These are phyloP conservation scores for Gaillardinia entomophila DNA, from an alignment of 805 yeast genomes.

Conservation along the genomic window DNA sequence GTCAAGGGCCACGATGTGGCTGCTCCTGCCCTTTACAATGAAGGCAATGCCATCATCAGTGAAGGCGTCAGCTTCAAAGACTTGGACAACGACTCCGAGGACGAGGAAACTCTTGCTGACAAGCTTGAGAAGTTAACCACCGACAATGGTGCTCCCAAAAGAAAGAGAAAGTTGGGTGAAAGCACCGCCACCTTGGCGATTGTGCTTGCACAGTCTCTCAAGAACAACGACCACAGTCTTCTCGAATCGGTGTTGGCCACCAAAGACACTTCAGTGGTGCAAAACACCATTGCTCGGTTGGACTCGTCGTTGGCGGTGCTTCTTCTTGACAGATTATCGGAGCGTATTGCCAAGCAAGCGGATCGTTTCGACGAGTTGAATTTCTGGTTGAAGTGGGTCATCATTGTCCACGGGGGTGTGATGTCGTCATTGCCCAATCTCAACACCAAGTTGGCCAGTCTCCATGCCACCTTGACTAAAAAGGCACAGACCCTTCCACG, in stretches of 20 bases:
- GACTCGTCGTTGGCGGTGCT: slow-evolving; percentile 45
- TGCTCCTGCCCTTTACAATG: slow-evolving; percentile 51
- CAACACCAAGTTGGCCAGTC: slow-evolving; percentile 34
- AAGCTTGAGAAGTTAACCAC: slow-evolving; percentile 35
- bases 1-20: slow-evolving; percentile 48
- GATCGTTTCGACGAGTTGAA: slow-evolving; percentile 45
- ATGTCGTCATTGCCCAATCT: slow-evolving; percentile 42
- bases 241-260: slow-evolving; percentile 74
- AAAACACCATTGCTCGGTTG: slow-evolving; percentile 44
- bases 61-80: slow-evolving; percentile 61
- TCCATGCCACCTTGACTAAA: slow-evolving; percentile 43
- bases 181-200: slow-evolving; percentile 69
- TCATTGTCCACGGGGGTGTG: slow-evolving; percentile 50
- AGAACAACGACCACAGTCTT: slow-evolving; percentile 78
- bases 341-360: slow-evolving; percentile 46
- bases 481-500: slow-evolving; percentile 46
- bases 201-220: slow-evolving; percentile 82
- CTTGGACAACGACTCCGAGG: slow-evolving; percentile 43
- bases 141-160: slow-evolving; percentile 23
- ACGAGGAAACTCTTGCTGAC: slow-evolving; percentile 49
- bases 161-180: slow-evolving; percentile 42
- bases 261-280: slow-evolving; percentile 45
- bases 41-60: slow-evolving; percentile 53
- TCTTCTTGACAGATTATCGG: slow-evolving; percentile 48
- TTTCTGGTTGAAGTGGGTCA: slow-evolving; percentile 52